Base-by-base conservation (phyloP, 2,329 filamentous ascomycete species). In the Pseudocercospora musae region DNA sequence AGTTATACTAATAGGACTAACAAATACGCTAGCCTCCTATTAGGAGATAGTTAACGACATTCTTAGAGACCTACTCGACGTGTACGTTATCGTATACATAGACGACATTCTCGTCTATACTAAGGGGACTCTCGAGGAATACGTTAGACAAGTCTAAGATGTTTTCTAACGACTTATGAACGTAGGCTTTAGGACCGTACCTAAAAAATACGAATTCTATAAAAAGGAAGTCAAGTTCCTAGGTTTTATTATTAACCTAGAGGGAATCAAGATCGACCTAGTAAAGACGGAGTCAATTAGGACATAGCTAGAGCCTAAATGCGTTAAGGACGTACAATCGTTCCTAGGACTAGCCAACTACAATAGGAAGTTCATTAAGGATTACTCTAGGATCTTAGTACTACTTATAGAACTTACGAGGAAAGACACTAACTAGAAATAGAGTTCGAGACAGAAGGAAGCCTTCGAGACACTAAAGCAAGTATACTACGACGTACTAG, bases 91-190 rank as follows among this genome's bases (percentile, higher is more conserved):
- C 23, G 66, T 66, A 20, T 75, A 73, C 56, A 33, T 74, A 44
- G 66, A 75, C 62, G 59, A 76, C 67, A 75, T 76, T 37, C 54
- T 76, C 4, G 72, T 76, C 13, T 44, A 44, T 44, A 44, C 40
- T 44, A 44, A 44, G 13, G 50, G 40, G n/a, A n/a, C 40, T 44
- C 40, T 44, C 2, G 13, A 44, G 40, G 10, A 10, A 18, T 20
- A 44, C n/a, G n/a, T 44, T 44, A 44, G n/a, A 9, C n/a, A 44
- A 44, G 40, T 44, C 13, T 44, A 44, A n/a, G 40, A 44, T 18
- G 8, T 44, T n/a, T n/a, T n/a, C n/a, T n/a, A n/a, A n/a, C n/a
- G n/a, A n/a, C n/a, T n/a, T n/a, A n/a, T n/a, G n/a, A 44, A 44
- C 10, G 10, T 44, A 44, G 40, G 40, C 40, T 44, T 44, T 44